Conservation (phyloP, 495 filamentous ascomycete genomes). For the Umbilicaria muhlenbergii region DNA sequence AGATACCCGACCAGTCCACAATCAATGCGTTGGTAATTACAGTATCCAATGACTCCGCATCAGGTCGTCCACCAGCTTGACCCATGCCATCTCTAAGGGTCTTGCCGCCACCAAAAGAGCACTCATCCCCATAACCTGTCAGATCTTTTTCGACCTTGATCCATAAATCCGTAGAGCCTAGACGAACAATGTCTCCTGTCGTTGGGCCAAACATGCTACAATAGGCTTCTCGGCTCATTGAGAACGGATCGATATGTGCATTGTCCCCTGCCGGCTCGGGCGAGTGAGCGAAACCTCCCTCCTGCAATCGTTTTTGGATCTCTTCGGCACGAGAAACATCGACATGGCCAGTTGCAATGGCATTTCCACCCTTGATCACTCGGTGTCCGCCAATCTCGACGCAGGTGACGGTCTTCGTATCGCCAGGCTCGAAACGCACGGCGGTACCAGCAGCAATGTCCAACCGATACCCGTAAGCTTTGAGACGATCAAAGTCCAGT, state of each 20-base stretch:
- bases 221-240: conserved; percentile 67
- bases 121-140: conserved; percentile 83
- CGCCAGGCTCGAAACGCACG: conserved; percentile 88
- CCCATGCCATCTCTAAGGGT: conserved; percentile 94
- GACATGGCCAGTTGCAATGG: conserved; percentile 55
- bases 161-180: conserved; percentile 84
- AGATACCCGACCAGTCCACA: conserved; percentile 84
- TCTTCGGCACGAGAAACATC: conserved; percentile 43
- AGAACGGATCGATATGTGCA: conserved; percentile 38
- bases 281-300: conserved; percentile 61
- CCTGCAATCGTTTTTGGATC: conserved; percentile 48
- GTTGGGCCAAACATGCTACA: conserved; percentile 87
- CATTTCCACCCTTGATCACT: conserved; percentile 77
- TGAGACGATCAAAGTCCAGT: conserved; percentile 78
- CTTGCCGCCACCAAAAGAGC: conserved; percentile 91
- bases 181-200: conserved; percentile 62
- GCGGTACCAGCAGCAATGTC: conserved; percentile 89
- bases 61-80: conserved; percentile 61
- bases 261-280: conserved; percentile 45
- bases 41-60: conserved; percentile 62
- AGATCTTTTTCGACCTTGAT: conserved; percentile 80
- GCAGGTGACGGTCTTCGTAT: conserved; percentile 80
- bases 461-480: conserved; percentile 70
- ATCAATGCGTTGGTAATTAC: conserved; percentile 88
- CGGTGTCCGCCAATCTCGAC: conserved; percentile 78